Evolutionary conservation across 805 yeast genomes (phyloP), one percentile per base, ranked within the genome.

Genomic region (Candida methanosorbosa): DNA sequence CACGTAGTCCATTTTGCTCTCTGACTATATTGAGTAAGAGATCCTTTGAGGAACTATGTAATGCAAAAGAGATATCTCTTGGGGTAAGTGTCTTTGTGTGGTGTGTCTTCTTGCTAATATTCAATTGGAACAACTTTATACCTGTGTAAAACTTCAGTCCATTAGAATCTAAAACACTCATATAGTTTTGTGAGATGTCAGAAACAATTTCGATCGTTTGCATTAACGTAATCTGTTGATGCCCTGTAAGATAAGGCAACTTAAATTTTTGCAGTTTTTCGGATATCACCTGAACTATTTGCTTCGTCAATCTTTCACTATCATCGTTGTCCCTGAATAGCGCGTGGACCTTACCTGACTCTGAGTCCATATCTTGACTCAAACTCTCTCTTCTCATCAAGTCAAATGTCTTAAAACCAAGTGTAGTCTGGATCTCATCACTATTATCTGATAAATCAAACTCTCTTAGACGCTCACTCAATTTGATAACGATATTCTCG

Each of bases 161-260:
- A 54, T 81, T 80, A 27, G 59, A 57, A 50, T 81, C 90, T 18
- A 78, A 50, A 7, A 68, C 45, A 11, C 56, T 47, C 26, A 62
- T 64, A 30, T 54, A 52, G 29, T 64, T 66, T 33, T 64, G 63
- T 12, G 67, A 65, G 4, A 84, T 67, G 14, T 73, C 75, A 18
- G 67, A 63, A 18, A 83, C 61, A 2, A 87, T 78, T 32, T 73
- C 78, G 5, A 85, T 64, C 2, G 85, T 75, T 13, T 83, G 74
- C 2, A 80, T 66, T 19, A 88, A 65, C 0, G 96, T 86, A 20
- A 80, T 76, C 50, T 88, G 97, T 54, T 88, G 96, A 58, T 88
- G 97, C 39, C 95, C 75, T 0, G 95, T 86, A 20, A 88, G 54
- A 40, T 79, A 78, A 0, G 96, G 96, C 19, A 88, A 60, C 2